phyloP scores from a whole-genome alignment of 2,329 filamentous ascomycete species.

The Colletotrichum sp. region DNA sequence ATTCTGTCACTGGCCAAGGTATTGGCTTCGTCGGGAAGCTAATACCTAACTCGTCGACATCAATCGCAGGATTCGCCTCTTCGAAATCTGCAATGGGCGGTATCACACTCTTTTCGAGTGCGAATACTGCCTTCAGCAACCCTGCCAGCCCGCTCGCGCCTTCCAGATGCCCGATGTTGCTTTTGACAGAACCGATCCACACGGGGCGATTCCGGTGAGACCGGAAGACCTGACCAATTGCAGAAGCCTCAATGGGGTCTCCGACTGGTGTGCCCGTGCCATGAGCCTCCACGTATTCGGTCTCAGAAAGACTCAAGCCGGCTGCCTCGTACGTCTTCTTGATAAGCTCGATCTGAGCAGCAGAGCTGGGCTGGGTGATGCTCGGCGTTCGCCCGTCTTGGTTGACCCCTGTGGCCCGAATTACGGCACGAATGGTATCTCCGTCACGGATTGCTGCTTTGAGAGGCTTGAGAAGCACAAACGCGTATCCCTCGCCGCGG shows the following conservation, averaged over 20 bases:
- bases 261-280: constrained; percentile 66
- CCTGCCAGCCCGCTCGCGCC: constrained; percentile 56
- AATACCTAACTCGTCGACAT: constrained; percentile 49
- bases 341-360: constrained; percentile 57
- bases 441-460: constrained; percentile 60
- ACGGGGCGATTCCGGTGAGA: constrained; percentile 41
- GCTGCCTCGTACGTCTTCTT: constrained; percentile 47
- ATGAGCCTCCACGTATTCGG: constrained; percentile 60
- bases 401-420: constrained; percentile 57
- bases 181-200: constrained; percentile 57
- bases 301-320: constrained; percentile 47
- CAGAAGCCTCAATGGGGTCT: constrained; percentile 53
- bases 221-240: constrained; percentile 47
- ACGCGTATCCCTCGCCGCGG: constrained; percentile 65
- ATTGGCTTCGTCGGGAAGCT: constrained; percentile 44
- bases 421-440: constrained; percentile 61
- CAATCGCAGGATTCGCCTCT: constrained; percentile 48
- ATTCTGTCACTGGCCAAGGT: constrained; percentile 42
- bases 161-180: constrained; percentile 59
- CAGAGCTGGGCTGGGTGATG: constrained; percentile 61
- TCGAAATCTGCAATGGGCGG: constrained; percentile 57
- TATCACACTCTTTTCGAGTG: constrained; percentile 54
- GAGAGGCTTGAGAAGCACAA: constrained; percentile 63
- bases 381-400: constrained; percentile 65
- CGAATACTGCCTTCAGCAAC: constrained; percentile 55